Base-by-base conservation (phyloP, 192 early-diverging fungal genomes). In the Cetraspora pellucida region DNA sequence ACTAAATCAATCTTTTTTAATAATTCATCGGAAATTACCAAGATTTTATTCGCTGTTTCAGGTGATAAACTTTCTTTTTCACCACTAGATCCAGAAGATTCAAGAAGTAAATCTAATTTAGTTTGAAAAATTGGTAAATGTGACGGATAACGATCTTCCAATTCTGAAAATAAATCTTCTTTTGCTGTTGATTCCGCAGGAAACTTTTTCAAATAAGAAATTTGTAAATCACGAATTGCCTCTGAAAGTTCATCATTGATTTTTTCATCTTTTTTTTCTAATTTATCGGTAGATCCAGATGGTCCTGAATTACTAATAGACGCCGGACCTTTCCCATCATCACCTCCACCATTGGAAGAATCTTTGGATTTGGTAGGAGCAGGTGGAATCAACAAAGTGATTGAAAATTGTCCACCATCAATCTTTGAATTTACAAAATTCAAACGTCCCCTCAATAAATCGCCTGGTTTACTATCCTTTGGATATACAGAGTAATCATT, bases 121-220 rank as follows among this genome's bases (percentile, higher is more conserved):
- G 85, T 80, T 25, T 85, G 74, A 50, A 87, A 79, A 25, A 91
- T 79, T 8, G 90, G 87, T 52, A 93, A 72, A 77, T 88, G 84
- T 10, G 83, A 72, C 10, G 86, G 79, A 75, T 92, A 87, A 23
- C 89, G 86, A 16, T 78, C 64, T 65, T 96, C 90, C 10, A 99
- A 78, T 60, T 89, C 80, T 1, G 66, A 78, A 25, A 91, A 52
- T 37, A 94, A 55, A 27, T 82, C 80, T 52, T 82, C 80, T 45
- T 92, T 89, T 17, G 86, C 86, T 4, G 23, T 76, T 19, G 85
- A 88, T 30, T 88, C 89, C 1, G 86, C 84, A 13, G 83, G 81
- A 43, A 91, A 77, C 85, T 96, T 97, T 82, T 93, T 94, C 59
- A 98, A 74, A 83, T 89, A 89, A 3, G 89, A 81, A 44, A 99